Percentiles rank a stretch among this genome's conserved stretches.
These are phyloP conservation scores for Lactarius sanguifluus DNA, from an alignment of 768 basidiomycete genomes.

Conservation along the genomic window DNA sequence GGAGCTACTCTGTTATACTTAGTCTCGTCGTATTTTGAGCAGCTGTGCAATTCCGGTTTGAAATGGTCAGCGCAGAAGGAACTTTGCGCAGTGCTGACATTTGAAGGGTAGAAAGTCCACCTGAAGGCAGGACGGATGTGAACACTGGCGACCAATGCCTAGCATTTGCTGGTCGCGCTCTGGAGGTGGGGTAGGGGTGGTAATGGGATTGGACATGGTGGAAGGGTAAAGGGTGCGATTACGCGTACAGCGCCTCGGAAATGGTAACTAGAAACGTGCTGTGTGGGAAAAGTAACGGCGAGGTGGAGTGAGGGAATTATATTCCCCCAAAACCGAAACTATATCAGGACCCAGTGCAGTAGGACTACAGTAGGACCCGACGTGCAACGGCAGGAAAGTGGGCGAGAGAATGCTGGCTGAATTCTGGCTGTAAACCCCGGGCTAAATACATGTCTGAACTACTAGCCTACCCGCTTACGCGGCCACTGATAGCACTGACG, in stretches of 20 bases:
- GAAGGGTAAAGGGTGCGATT: constrained; percentile 11
- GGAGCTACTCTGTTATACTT: constrained; percentile 77
- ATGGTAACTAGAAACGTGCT: no score
- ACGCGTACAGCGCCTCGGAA: constrained; percentile 13
- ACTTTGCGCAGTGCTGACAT: constrained; percentile 73
- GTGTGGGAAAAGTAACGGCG: background rate
- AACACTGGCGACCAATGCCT: constrained; percentile 69
- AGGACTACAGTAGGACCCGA: no score
- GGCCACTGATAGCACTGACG: no score
- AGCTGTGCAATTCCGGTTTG: constrained; percentile 63
- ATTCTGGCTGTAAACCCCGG: no score
- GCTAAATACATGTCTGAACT: no score
- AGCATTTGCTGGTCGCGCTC: constrained; percentile 60
- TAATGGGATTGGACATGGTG: constrained; percentile 34
- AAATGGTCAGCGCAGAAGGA: constrained; percentile 81
- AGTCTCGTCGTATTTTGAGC: constrained; percentile 67
- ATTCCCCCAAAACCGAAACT: no score
- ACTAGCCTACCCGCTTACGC: no score
- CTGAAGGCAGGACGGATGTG: constrained; percentile 59
- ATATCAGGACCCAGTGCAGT: no score
- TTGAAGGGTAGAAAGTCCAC: constrained; percentile 87
- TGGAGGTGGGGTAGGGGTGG: constrained; percentile 21
- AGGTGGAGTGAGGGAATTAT: background rate
- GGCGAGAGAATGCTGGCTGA: no score
- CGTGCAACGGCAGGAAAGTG: no score